These are phyloP conservation scores for Hyaloperonospora brassicae DNA, from an alignment of 352 stramenopile genomes.

Conservation along the genomic window DNA sequence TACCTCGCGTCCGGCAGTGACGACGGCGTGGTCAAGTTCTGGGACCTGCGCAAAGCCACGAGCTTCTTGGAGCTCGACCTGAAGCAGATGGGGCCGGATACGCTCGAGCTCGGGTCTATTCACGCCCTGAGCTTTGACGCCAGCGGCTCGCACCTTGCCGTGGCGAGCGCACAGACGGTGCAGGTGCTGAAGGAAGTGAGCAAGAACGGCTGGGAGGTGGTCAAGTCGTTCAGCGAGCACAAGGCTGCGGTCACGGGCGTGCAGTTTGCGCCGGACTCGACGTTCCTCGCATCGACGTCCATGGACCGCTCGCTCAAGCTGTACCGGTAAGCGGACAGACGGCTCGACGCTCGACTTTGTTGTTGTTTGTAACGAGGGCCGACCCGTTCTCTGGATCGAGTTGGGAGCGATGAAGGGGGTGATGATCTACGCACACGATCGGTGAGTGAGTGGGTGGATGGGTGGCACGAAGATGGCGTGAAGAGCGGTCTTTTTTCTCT, in stretches of 20 bases:
- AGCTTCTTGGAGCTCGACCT: conserved; percentile 64
- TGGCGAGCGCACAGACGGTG: conserved; percentile 35
- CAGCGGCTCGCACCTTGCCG: conserved; percentile 49
- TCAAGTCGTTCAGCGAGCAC: conserved; percentile 59
- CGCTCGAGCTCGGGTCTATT: conserved; percentile 38
- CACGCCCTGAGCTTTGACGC: conserved; percentile 53
- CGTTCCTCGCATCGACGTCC: conserved; percentile 55
- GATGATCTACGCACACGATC: too few relatives aligned
- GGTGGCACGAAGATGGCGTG: too few relatives aligned
- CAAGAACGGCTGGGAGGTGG: conserved; percentile 57
- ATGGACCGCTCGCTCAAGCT: conserved; percentile 78
- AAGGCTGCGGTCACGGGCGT: conserved; percentile 57
- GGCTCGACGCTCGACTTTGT: too few relatives aligned
- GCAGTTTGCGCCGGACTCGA: conserved; percentile 50
- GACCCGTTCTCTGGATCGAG: too few relatives aligned
- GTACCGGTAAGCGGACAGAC: conserved; percentile 34
- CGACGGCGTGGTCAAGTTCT: conserved; percentile 84
- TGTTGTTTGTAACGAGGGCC: too few relatives aligned
- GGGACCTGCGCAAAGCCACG: conserved; percentile 90
- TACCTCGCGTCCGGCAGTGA: conserved; percentile 79
- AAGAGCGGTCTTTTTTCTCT: too few relatives aligned
- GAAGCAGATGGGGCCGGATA: conserved; percentile 21
- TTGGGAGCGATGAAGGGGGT: too few relatives aligned
- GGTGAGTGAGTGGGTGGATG: too few relatives aligned
- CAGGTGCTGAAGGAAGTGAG: conserved; percentile 50